Percentiles rank a stretch among this genome's conserved stretches.
These are phyloP conservation scores for Lunularia cruciata DNA, from an alignment of 225 moss, liverwort and hornwort genomes.

Conservation along the genomic window DNA sequence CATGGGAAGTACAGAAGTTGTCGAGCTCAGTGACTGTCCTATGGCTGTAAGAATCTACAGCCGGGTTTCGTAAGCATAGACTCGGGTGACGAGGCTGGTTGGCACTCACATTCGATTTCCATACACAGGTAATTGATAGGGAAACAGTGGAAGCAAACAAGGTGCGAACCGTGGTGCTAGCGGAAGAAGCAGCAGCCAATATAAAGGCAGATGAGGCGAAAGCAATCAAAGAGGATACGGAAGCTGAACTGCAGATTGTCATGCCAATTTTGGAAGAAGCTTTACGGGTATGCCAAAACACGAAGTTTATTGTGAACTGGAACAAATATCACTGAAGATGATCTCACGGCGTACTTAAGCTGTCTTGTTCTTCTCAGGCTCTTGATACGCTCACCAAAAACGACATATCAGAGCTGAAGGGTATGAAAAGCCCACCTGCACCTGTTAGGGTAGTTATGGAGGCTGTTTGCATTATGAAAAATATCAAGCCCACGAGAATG, in stretches of 20 bases:
- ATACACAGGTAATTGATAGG: constrained; percentile 66
- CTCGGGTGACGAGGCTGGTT: too few relatives aligned
- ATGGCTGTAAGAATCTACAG: too few relatives aligned
- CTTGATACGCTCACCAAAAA: constrained; percentile 92
- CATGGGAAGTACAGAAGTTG: too few relatives aligned
- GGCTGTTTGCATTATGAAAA: constrained; percentile 90
- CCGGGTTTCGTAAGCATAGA: too few relatives aligned
- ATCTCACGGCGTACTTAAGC: too few relatives aligned
- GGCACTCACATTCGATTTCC: too few relatives aligned
- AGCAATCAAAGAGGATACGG: constrained; percentile 65
- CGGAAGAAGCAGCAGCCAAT: constrained; percentile 77
- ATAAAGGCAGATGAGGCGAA: constrained; percentile 76
- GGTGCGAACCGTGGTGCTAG: constrained; percentile 66
- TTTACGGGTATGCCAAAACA: constrained; percentile 47
- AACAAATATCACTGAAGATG: background rate
- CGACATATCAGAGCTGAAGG: constrained; percentile 89
- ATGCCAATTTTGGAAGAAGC: constrained; percentile 88
- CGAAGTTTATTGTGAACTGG: background rate
- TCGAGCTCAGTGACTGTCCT: too few relatives aligned
- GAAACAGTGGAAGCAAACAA: constrained; percentile 81
- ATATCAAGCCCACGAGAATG: constrained; percentile 87
- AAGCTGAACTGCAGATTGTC: constrained; percentile 73
- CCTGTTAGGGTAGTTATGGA: constrained; percentile 92
- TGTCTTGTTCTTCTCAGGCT: constrained; percentile 44
- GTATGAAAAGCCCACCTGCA: constrained; percentile 89